Conservation (phyloP, 179 eudicot genomes). For the Silene noctiflora region DNA sequence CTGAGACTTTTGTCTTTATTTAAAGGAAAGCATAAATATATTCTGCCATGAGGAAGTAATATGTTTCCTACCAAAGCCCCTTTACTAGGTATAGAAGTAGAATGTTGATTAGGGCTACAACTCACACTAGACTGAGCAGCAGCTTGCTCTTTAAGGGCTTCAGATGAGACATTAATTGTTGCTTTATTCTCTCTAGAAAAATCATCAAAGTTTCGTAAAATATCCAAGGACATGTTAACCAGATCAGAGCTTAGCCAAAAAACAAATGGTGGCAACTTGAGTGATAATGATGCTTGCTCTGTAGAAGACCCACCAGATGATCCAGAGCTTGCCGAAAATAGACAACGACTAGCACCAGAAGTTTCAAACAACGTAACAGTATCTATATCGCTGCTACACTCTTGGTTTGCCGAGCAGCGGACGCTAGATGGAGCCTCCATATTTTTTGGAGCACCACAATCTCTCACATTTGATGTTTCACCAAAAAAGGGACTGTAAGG, state of each 20-base stretch:
- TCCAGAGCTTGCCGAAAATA: conserved; percentile 38
- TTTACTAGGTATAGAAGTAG: conserved; percentile 25
- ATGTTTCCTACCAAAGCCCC: conserved; percentile 49
- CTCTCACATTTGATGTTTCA: conserved; percentile 28
- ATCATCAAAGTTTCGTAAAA: conserved; percentile 39
- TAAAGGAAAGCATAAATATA: conserved; percentile 63
- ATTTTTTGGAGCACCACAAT: conserved; percentile 23
- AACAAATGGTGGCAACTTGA: conserved; percentile 64
- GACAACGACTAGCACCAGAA: conserved; percentile 46
- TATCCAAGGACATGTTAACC: conserved; percentile 35
- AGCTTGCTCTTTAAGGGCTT: conserved; percentile 26
- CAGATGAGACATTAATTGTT: conserved; percentile 27
- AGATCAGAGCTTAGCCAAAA: conserved; percentile 63
- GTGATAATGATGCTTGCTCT: conserved; percentile 51
- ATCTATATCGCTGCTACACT: conserved; percentile 33
- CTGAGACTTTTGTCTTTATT: conserved; percentile 37
- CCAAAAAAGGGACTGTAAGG: conserved; percentile 39
- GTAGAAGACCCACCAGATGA: conserved; percentile 33
- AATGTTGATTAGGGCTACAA: conserved; percentile 22
- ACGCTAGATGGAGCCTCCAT: conserved; percentile 28
- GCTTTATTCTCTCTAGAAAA: conserved; percentile 27
- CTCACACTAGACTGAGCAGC: conserved; percentile 28
- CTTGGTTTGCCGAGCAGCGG: conserved; percentile 17
- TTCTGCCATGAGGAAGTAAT: conserved; percentile 63
- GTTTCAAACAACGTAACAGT: conserved; percentile 62